Evolutionary conservation across 345 rosid genomes (phyloP), one percentile per base, ranked within the genome.

Genomic region (Euphorbia lathyris): DNA sequence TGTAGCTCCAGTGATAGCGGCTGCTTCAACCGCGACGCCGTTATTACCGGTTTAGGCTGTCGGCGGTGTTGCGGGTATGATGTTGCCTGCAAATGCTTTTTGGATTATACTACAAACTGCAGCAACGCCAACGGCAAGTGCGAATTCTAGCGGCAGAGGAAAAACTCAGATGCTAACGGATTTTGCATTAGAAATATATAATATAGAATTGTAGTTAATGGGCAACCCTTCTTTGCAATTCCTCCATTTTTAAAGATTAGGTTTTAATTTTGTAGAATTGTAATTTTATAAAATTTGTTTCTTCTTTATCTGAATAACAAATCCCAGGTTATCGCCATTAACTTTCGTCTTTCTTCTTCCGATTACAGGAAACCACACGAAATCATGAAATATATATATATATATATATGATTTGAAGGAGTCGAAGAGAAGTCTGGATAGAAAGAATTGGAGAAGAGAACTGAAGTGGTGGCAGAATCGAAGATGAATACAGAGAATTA

Each of bases 91-190:
- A 0, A 83, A 74, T 42, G 78, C 81, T 9, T 78, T 81, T 64
- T 83, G 87, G 87, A 83, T 83, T 84, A 81, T 83, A 55, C 87
- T 81, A 9, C 82, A 75, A 20, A 25, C 77, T 2, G 58, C 70
- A 57, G 64, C 13, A 61, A 45, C 32, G 22, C 53, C 67, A 0
- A 20, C 55, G 14, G 34, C n/a, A n/a, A n/a, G n/a, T n/a, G n/a
- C 55, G n/a, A 36, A 52, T 4, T 32, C 53, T 3, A 29, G 40
- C 32, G 43, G 40, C 68, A 59, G 2, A 61, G 59, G 72, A 7
- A 83, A 76, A 65, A 63, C 83, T 8, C 81, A 79, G 66, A 76
- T 74, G 78, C 67, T 81, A 8, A 70, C 79, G 63, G 83, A 83
- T 25, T 83, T 83, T 65, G 77, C 83, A 27, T 55, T 83, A 51